Conservation (phyloP, 2,329 filamentous ascomycete genomes). For the Aspergillus luchuensis region DNA sequence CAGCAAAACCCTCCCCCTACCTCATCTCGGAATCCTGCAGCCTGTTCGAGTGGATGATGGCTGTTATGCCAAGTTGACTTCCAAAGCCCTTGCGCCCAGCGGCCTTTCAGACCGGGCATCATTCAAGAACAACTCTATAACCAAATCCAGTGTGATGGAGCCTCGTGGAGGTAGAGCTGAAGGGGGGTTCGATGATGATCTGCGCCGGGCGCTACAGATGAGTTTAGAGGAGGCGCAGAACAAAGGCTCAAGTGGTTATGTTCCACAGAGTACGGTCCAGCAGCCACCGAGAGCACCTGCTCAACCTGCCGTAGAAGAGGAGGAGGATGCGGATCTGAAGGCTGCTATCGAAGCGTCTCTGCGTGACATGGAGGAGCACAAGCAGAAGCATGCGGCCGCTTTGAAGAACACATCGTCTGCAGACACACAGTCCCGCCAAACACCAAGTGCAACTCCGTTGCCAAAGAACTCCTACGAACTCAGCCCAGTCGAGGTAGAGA, state of each 20-base stretch:
- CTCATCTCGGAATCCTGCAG: conserved; percentile 88
- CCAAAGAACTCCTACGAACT: conserved; percentile 94
- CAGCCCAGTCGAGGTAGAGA: conserved; percentile 90
- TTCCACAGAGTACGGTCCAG: conserved; percentile 60
- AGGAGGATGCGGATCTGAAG: conserved; percentile 90
- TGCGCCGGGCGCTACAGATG: conserved; percentile 93
- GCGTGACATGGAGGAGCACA: conserved; percentile 97
- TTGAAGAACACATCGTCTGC: conserved; percentile 76
- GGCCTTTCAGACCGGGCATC: conserved; percentile 43
- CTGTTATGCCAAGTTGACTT: conserved; percentile 85
- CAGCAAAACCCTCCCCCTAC: conserved; percentile 80
- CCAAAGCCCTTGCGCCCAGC: conserved; percentile 58
- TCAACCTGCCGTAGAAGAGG: conserved; percentile 58
- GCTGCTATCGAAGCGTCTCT: conserved; percentile 93
- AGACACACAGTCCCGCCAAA: conserved; percentile 50
- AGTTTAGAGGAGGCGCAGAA: conserved; percentile 89
- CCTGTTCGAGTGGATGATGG: conserved; percentile 94
- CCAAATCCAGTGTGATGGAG: conserved; percentile 80
- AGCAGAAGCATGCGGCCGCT: conserved; percentile 80
- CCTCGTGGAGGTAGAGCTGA: conserved; percentile 86
- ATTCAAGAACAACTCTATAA: conserved; percentile 53
- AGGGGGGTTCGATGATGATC: conserved; percentile 88
- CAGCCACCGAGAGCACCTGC: conserved; percentile 49
- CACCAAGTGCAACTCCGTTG: conserved; percentile 55
- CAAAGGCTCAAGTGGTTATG: conserved; percentile 69